Conservation (phyloP, 495 filamentous ascomycete species). For the Penicillium lagena region DNA sequence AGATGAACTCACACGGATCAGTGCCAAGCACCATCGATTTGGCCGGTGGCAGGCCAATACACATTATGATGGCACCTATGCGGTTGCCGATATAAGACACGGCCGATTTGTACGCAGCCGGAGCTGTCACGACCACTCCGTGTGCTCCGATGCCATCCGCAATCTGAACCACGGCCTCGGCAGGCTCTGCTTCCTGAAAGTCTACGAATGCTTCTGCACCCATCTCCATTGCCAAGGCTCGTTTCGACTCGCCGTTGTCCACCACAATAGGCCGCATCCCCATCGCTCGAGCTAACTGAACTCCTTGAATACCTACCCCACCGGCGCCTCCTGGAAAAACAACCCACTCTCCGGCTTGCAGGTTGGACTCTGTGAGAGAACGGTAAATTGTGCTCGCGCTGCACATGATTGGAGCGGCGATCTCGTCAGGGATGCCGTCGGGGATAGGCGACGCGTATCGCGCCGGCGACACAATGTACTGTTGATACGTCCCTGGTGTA, state of each 20-base stretch:
- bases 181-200: slow-evolving; percentile 32
- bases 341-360: slow-evolving; percentile 53
- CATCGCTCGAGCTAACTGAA: slow-evolving; percentile 54
- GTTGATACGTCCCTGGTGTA: slow-evolving; percentile 54
- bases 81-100: slow-evolving; percentile 32
- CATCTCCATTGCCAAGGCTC: slow-evolving; percentile 32
- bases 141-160: slow-evolving; percentile 43
- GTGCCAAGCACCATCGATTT: slow-evolving; percentile 27
- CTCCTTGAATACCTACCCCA: slow-evolving; percentile 56
- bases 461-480: slow-evolving; percentile 57
- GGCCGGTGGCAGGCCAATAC: slow-evolving; percentile 28
- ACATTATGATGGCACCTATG: slow-evolving; percentile 40
- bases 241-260: slow-evolving; percentile 37
- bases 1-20: slow-evolving; percentile 34
- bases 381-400: slow-evolving; percentile 51
- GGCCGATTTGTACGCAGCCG: slow-evolving; percentile 36
- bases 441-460: slow-evolving; percentile 63
- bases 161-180: slow-evolving; percentile 30
- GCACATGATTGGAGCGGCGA: slow-evolving; percentile 58
- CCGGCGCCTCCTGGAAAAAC: slow-evolving; percentile 49
- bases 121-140: slow-evolving; percentile 45
- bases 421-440: slow-evolving; percentile 47
- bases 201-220: slow-evolving; percentile 48
- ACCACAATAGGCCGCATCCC: slow-evolving; percentile 48
- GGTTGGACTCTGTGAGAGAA: slow-evolving; percentile 47